Conservation (phyloP, 805 yeast species). For the Cyberlindnera veronae region DNA sequence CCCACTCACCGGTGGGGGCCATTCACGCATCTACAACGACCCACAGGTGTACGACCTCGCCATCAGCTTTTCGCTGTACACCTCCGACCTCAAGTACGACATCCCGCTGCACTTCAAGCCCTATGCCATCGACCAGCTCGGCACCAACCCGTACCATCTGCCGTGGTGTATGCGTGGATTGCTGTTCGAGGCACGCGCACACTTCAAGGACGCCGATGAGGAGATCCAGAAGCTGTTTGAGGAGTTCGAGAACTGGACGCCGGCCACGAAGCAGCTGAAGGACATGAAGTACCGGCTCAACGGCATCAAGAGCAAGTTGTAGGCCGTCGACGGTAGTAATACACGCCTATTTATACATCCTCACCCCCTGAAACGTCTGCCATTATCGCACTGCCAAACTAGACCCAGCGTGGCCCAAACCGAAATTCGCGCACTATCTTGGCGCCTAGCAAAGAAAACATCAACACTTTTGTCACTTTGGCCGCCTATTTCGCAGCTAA, state of each 20-base stretch:
- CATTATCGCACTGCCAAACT: too few relatives aligned
- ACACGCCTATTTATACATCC: too few relatives aligned
- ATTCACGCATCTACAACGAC: constrained; percentile 84
- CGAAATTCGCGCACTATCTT: constrained; percentile 2
- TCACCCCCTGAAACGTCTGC: too few relatives aligned
- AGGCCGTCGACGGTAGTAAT: too few relatives aligned
- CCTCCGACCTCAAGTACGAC: constrained; percentile 53
- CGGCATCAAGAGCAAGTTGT: constrained; percentile 39
- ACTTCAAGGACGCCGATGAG: constrained; percentile 43
- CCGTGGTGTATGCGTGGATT: constrained; percentile 94
- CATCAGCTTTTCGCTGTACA: constrained; percentile 67
- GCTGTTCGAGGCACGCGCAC: constrained; percentile 57
- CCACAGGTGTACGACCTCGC: constrained; percentile 82
- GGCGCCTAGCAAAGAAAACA: constrained; percentile 1
- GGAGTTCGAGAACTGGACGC: constrained; percentile 84
- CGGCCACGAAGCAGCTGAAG: constrained; percentile 75
- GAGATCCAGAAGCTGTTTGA: constrained; percentile 59
- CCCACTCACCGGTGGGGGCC: constrained; percentile 93
- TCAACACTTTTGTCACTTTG: constrained; percentile 2
- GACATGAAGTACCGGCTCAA: constrained; percentile 79
- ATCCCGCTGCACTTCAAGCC: constrained; percentile 34
- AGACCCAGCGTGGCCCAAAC: constrained; percentile 3
- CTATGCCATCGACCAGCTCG: constrained; percentile 62
- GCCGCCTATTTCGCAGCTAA: too few relatives aligned
- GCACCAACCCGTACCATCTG: constrained; percentile 76